Evolutionary conservation across 805 yeast species (phyloP), one percentile per base, ranked within the genome.

Genomic region (Candida wancherniae): DNA sequence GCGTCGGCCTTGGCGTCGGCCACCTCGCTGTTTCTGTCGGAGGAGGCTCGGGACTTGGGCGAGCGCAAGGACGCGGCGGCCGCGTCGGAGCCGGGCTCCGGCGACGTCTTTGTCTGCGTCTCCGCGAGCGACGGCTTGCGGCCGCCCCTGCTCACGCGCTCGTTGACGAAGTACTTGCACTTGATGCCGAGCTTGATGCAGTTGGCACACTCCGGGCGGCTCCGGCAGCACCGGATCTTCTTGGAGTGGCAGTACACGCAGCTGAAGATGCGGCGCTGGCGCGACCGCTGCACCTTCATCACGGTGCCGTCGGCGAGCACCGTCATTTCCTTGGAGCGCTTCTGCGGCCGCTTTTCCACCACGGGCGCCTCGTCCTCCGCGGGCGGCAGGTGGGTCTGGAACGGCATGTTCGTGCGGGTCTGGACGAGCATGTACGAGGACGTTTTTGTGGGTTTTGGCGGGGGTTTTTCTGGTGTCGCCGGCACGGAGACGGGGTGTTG

Each of bases 151-250:
- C 71, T 67, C 19, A 75, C 71, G 26, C 81, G 47, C 38, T 76
- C 79, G 44, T 77, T 77, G 26, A 69, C 65, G 44, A 75, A 77
- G 47, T 75, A 75, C 40, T 66, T 65, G 52, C 84, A 77, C 20
- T 61, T 68, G 22, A 63, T 44, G 2, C 63, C 62, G 28, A 67
- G 53, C 34, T 65, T 71, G 11, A 59, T 55, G 53, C 85, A 79
- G 40, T 67, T 67, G 16, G 62, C 57, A 47, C 84, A 80, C 10
- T 69, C 56, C 1, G 84, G 84, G 24, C 64, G 68, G 23, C 62
- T 67, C 37, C 78, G 66, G n/a, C 75, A 71, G 51, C 84, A 79
- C 42, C 74, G 75, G 37, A 77, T 69, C 54, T 77, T 78, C 51
- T 73, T 75, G 24, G 72, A 65, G 45, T 76, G 79, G 45, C 83